phyloP scores from a whole-genome alignment of 2,329 filamentous ascomycete genomes.

The Emmonsia crescens region DNA sequence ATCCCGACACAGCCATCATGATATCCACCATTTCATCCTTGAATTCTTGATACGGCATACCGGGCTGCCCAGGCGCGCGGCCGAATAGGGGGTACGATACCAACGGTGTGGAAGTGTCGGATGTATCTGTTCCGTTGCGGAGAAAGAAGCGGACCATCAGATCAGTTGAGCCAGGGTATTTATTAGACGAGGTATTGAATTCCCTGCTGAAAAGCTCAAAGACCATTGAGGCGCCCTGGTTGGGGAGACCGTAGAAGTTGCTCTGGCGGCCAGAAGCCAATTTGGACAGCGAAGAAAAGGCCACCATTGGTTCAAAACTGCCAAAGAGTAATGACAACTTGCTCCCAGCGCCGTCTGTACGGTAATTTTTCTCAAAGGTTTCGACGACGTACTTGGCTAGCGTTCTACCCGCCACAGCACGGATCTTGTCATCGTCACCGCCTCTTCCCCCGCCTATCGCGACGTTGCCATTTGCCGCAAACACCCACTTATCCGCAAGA shows the following conservation, averaged over 20 bases:
- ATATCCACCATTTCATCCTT: slow-evolving; percentile 34
- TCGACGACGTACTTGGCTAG: slow-evolving; percentile 30
- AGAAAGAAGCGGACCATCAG: slow-evolving; percentile 47
- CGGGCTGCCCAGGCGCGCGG: slow-evolving; percentile 33
- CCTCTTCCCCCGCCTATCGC: slow-evolving; percentile 17
- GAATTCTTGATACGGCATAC: slow-evolving; percentile 44
- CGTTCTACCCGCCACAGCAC: slow-evolving; percentile 34
- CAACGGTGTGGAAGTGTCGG: slow-evolving; percentile 22
- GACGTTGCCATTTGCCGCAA: slow-evolving; percentile 38
- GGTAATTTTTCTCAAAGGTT: slow-evolving; percentile 30
- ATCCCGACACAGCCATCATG: slow-evolving; percentile 34
- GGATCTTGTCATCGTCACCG: slow-evolving; percentile 21
- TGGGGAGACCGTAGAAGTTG: slow-evolving; percentile 41
- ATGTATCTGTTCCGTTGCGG: slow-evolving; percentile 43
- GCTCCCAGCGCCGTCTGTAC: slow-evolving; percentile 24
- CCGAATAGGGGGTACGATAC: slow-evolving; percentile 42
- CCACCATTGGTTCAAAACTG: slow-evolving; percentile 39
- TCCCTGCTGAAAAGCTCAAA: slow-evolving; percentile 43
- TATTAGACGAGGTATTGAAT: slow-evolving; percentile 22
- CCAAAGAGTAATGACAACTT: slow-evolving; percentile 43
- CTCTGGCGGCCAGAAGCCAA: slow-evolving; percentile 28
- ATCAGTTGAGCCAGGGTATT: slow-evolving; percentile 31
- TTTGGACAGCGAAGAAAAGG: slow-evolving; percentile 39
- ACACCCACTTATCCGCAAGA: slow-evolving; percentile 41
- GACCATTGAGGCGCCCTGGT: slow-evolving; percentile 38